Conservation (phyloP, 768 basidiomycete genomes). For the Podaxis sp. region DNA sequence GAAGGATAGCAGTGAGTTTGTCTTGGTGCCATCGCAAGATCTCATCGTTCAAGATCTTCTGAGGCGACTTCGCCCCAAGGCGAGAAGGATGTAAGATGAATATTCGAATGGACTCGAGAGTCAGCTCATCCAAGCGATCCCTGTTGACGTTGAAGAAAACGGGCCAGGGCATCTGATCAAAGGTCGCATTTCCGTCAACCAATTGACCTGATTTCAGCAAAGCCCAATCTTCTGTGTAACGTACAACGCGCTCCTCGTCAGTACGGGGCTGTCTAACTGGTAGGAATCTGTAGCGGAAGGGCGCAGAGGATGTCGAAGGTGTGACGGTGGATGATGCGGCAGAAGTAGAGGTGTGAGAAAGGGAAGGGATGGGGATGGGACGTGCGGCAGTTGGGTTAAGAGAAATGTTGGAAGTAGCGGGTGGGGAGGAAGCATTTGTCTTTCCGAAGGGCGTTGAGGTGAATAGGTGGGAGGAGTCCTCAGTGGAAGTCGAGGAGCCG, state of each 20-base stretch:
- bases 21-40: slow-evolving; percentile 2
- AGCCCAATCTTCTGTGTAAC: background rate
- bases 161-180: slow-evolving; percentile 8
- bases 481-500: too few relatives aligned
- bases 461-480: too few relatives aligned
- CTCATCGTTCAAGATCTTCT: background rate
- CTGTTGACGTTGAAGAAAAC: background rate
- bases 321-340: too few relatives aligned
- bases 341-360: background rate
- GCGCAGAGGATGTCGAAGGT: background rate
- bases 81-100: background rate
- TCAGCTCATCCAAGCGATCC: background rate
- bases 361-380: background rate
- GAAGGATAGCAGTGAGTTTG: background rate
- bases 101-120: background rate
- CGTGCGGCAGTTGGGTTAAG: background rate
- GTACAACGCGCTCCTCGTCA: background rate
- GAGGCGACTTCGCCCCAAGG: background rate
- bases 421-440: background rate
- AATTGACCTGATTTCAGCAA: background rate
- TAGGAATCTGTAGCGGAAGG: background rate
- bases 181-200: background rate
- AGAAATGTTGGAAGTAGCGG: background rate
- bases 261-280: background rate
- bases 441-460: background rate